phyloP scores from a whole-genome alignment of 2,329 filamentous ascomycete species.

The Coniella vitis region DNA sequence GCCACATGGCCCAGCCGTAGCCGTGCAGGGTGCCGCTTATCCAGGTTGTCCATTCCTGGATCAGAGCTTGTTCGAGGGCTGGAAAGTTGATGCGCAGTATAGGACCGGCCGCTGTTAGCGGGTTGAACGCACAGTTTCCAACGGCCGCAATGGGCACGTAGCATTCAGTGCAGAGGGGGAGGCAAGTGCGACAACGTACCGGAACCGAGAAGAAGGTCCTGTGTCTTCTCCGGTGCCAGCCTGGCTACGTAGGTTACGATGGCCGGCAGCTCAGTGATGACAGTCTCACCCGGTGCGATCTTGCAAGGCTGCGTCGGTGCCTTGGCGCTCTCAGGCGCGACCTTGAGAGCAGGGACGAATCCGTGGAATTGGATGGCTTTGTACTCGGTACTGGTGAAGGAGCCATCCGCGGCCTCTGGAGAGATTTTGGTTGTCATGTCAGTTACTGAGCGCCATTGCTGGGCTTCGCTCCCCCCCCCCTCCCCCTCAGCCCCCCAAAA shows the following conservation, averaged over 20 bases:
- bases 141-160: too few relatives aligned
- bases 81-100: background rate
- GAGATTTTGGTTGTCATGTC: slow-evolving; percentile 1
- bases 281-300: slow-evolving; percentile 9
- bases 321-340: slow-evolving; percentile 16
- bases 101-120: background rate
- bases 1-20: slow-evolving; percentile 21
- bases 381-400: slow-evolving; percentile 25
- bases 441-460: too few relatives aligned
- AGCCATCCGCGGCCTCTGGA: slow-evolving; percentile 24
- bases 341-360: slow-evolving; percentile 25
- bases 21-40: slow-evolving; percentile 27
- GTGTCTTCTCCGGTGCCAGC: background rate
- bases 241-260: slow-evolving; percentile 25
- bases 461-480: too few relatives aligned
- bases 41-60: slow-evolving; percentile 27
- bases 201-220: background rate
- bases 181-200: background rate
- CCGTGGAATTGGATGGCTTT: slow-evolving; percentile 24
- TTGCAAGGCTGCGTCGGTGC: background rate
- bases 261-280: slow-evolving; percentile 28
- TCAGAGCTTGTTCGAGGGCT: slow-evolving; percentile 21
- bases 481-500: too few relatives aligned
- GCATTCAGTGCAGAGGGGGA: too few relatives aligned
- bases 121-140: too few relatives aligned